These are phyloP conservation scores for Piper longum DNA, from an alignment of 164 flowering plant species.

Conservation along the genomic window DNA sequence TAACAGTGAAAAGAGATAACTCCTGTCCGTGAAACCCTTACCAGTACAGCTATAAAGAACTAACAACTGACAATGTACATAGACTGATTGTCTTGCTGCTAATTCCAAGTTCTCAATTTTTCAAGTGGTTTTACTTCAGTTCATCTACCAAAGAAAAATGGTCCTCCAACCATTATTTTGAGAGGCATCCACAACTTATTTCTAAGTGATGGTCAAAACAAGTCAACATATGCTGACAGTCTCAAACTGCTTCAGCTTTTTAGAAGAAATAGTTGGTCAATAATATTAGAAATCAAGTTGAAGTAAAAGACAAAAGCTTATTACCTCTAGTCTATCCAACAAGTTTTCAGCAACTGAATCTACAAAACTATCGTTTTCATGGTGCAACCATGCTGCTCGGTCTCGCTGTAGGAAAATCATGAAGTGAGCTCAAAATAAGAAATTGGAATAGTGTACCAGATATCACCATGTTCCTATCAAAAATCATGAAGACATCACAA, in stretches of 20 bases:
- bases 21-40: no score
- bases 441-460: background rate
- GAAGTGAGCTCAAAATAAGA: background rate
- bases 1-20: no score
- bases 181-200: background rate
- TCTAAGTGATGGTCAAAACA: background rate
- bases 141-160: no score
- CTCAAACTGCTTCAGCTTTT: background rate
- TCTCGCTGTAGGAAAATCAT: slow-evolving; percentile 48
- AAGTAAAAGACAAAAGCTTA: background rate
- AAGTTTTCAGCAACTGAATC: slow-evolving; percentile 83
- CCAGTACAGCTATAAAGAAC: no score
- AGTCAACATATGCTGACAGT: background rate
- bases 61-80: no score
- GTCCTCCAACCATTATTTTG: background rate
- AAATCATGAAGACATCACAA: background rate
- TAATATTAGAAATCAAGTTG: background rate
- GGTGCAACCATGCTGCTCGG: slow-evolving; percentile 85
- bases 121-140: no score
- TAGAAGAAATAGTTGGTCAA: no score
- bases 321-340: slow-evolving; percentile 79
- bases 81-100: background rate
- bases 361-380: slow-evolving; percentile 44
- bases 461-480: background rate
- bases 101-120: background rate